Percentiles rank a stretch among this genome's conserved stretches.
Evolutionary conservation across 352 stramenopile genomes (phyloP).

Genomic region (Sclerospora graminicola): DNA sequence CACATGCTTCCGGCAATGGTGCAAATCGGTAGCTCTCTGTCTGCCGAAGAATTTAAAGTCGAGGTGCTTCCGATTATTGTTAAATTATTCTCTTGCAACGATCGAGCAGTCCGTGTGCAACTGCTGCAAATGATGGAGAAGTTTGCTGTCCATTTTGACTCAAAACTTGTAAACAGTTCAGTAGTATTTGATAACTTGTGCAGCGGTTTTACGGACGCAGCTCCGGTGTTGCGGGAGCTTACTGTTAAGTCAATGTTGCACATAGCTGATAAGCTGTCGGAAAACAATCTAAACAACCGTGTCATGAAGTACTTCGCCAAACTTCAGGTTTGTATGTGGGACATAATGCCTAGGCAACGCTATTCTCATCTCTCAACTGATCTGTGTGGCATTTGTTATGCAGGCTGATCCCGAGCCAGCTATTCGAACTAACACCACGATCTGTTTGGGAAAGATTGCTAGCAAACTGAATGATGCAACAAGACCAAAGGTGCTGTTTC

Average conservation of each 20-base stretch:
- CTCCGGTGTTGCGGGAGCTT: conserved; percentile 81
- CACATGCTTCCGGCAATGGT: conserved; percentile 85
- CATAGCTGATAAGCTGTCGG: conserved; percentile 85
- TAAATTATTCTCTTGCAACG: conserved; percentile 88
- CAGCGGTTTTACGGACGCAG: conserved; percentile 86
- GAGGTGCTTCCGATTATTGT: conserved; percentile 83
- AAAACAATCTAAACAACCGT: conserved; percentile 86
- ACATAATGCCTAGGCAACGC: not conserved
- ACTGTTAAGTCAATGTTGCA: conserved; percentile 90
- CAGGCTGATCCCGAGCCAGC: conserved; percentile 83
- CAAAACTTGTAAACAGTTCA: conserved; percentile 84
- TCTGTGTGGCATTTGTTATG: not conserved
- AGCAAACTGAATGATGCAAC: conserved; percentile 79
- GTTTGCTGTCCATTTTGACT: conserved; percentile 83
- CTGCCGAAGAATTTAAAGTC: conserved; percentile 77
- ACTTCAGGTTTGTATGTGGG: conserved; percentile 37
- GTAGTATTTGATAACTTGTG: conserved; percentile 88
- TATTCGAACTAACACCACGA: conserved; percentile 90
- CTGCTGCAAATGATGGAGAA: conserved; percentile 88
- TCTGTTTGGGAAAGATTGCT: conserved; percentile 87
- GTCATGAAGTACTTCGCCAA: conserved; percentile 91
- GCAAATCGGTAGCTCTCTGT: conserved; percentile 70
- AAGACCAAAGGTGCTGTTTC: conserved; percentile 82
- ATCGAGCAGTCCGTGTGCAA: conserved; percentile 83
- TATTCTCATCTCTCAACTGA: not conserved